Conservation (phyloP, 2,329 filamentous ascomycete species). For the Westerdykella sp. region DNA sequence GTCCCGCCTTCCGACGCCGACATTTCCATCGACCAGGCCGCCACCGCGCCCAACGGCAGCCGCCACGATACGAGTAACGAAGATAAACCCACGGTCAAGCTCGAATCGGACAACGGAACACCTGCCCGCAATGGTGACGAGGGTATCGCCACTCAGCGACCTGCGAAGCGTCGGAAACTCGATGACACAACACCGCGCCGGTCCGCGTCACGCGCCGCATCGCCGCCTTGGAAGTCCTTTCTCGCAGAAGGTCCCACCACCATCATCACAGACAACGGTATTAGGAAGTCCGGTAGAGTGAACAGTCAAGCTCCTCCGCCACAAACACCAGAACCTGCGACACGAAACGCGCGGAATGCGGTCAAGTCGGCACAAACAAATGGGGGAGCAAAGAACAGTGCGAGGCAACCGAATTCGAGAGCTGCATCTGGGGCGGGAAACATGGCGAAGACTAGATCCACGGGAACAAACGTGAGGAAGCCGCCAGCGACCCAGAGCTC, state of each 20-base stretch:
- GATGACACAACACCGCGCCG: slow-evolving; percentile 32
- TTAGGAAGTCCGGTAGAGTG: slow-evolving; percentile 56
- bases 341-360: slow-evolving; percentile 20
- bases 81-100: slow-evolving; percentile 21
- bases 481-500: slow-evolving; percentile 15
- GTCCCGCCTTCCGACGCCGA: slow-evolving; percentile 18
- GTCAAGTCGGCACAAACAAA: slow-evolving; percentile 26
- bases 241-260: slow-evolving; percentile 81
- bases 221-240: slow-evolving; percentile 90
- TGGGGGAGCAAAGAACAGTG: slow-evolving; percentile 17
- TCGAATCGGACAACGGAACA: slow-evolving; percentile 20
- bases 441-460: slow-evolving; percentile 13
- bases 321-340: slow-evolving; percentile 40
- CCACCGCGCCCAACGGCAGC: slow-evolving; percentile 7
- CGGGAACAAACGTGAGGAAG: slow-evolving; percentile 17
- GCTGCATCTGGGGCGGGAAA: slow-evolving; percentile 12
- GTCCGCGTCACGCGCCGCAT: slow-evolving; percentile 49
- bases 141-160: slow-evolving; percentile 21
- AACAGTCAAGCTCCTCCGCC: slow-evolving; percentile 40
- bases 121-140: slow-evolving; percentile 15
- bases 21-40: slow-evolving; percentile 15
- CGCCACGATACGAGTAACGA: slow-evolving; percentile 10
- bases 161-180: slow-evolving; percentile 58
- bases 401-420: slow-evolving; percentile 19
- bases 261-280: slow-evolving; percentile 60